Conservation (phyloP, 2,329 filamentous ascomycete genomes). For the Colletotrichum camelliae region DNA sequence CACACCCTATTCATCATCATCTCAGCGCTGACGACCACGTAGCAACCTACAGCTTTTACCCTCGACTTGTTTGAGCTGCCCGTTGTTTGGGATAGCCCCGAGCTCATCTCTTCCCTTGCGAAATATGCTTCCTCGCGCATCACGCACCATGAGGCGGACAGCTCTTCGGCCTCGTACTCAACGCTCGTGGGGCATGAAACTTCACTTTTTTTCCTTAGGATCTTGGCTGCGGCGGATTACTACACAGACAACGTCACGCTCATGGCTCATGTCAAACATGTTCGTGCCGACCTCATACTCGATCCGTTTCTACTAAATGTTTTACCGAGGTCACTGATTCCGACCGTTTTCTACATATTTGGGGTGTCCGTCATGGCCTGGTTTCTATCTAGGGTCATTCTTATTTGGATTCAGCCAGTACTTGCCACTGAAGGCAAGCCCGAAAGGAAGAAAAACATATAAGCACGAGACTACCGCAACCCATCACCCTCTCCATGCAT, state of each 20-base stretch:
- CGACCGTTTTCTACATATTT: constrained; percentile 73
- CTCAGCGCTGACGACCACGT: constrained; percentile 12
- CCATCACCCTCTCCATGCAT: background rate
- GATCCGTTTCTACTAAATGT: constrained; percentile 85
- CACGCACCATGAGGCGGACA: constrained; percentile 4
- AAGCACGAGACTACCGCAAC: background rate
- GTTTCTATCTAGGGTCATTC: constrained; percentile 46
- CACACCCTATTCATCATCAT: background rate
- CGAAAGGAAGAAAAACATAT: constrained; percentile 45
- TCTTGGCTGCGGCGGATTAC: constrained; percentile 83
- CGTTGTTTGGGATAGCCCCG: constrained; percentile 65
- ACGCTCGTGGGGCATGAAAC: constrained; percentile 20
- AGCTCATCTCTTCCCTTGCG: constrained; percentile 69
- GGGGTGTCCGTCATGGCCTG: constrained; percentile 59
- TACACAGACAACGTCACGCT: constrained; percentile 75
- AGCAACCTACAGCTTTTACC: constrained; percentile 88
- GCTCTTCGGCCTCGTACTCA: background rate
- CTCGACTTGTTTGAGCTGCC: constrained; percentile 69
- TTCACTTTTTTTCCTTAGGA: constrained; percentile 73
- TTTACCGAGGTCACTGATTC: constrained; percentile 77
- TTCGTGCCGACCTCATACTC: constrained; percentile 81
- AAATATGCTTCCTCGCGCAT: constrained; percentile 62
- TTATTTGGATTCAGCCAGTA: constrained; percentile 33
- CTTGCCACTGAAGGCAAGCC: constrained; percentile 28
- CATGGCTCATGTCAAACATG: constrained; percentile 77